Evolutionary conservation across 2,329 filamentous ascomycete genomes (phyloP).

Genomic region (Mycosphaerelloides madeirae): DNA sequence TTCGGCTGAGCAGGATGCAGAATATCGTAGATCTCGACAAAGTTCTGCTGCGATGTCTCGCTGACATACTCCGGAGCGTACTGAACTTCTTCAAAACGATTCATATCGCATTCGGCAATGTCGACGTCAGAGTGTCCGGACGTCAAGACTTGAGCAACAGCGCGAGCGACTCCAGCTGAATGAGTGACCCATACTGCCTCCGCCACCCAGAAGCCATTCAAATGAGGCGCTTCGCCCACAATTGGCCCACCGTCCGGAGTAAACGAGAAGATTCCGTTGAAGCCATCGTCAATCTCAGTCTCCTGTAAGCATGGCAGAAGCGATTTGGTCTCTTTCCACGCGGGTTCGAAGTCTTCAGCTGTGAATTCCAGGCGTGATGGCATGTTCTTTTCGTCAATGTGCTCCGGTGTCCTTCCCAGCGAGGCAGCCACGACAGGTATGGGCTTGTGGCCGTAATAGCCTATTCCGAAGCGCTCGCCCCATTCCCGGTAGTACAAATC

Average conservation of each 20-base stretch:
- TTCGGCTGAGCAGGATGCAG: conserved; percentile 57
- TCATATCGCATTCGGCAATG: conserved; percentile 55
- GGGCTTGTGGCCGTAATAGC: conserved; percentile 59
- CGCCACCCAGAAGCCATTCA: conserved; percentile 60
- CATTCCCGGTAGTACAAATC: conserved; percentile 63
- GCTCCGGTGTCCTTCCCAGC: conserved; percentile 49
- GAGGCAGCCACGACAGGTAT: conserved; percentile 56
- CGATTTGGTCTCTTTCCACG: conserved; percentile 54
- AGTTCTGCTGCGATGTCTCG: conserved; percentile 58
- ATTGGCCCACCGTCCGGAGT: conserved; percentile 60
- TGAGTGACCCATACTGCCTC: conserved; percentile 66
- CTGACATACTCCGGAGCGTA: conserved; percentile 52
- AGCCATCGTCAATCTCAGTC: conserved; percentile 53
- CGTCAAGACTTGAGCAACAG: conserved; percentile 56
- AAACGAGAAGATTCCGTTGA: conserved; percentile 64
- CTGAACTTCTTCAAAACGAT: conserved; percentile 59
- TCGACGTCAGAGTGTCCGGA: conserved; percentile 53
- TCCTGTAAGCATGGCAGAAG: conserved; percentile 51
- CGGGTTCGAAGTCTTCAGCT: conserved; percentile 55
- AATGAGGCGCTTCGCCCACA: conserved; percentile 53
- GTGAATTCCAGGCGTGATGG: conserved; percentile 60
- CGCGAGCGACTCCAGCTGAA: conserved; percentile 58
- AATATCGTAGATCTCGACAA: conserved; percentile 62
- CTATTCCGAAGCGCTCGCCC: conserved; percentile 58
- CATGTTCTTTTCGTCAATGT: conserved; percentile 58